Base-by-base conservation (phyloP, 768 basidiomycete genomes). In the Candolleomyces aberdarensis region DNA sequence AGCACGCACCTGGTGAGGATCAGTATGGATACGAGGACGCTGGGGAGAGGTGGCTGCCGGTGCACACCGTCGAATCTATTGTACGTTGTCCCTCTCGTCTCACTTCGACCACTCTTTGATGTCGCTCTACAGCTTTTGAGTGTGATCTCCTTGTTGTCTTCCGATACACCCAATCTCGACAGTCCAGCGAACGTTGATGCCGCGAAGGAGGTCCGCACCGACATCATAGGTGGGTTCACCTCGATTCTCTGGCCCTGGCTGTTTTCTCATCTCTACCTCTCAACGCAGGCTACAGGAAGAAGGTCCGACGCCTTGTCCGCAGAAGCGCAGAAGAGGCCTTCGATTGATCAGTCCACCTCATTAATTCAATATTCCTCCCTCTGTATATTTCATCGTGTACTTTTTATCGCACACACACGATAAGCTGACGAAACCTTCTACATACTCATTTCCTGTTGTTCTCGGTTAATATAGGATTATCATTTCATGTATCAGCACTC, bases 101-200 rank as follows among this genome's bases (percentile, higher is more conserved):
- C 20, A 32, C 32, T 14, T 17, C 2, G 8, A 43, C 50, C 11
- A 32, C 13, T 13, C 7, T 36, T 50, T 17, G 31, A 29, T n/a
- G 40, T 20, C 56, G 31, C 59, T 1, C 60, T 40, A 53, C 66
- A 99, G 96, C 88, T 98, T 63, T 74, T 99, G 69, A 96, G 93
- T 68, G 96, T 98, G 64, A 98, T 98, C 65, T 98, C 96, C 14
- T 84, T 99, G 7, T 77, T 99, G 46, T 97, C 95, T 15, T 92
- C 93, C 58, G 92, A 98, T 69, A 86, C 80, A 41, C 96, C 96
- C 19, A 94, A 94, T 75, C 81, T 88, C 62, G 93, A 95, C 74
- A 96, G 94, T 63, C 96, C 96, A 3, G 96, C 96, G 5, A 98
- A 98, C 66, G 90, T 98, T 14, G 95, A 98, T 69, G 96, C 97